These are phyloP conservation scores for Rhodotorula sphaerocarpa DNA, from an alignment of 768 basidiomycete genomes.

Conservation along the genomic window DNA sequence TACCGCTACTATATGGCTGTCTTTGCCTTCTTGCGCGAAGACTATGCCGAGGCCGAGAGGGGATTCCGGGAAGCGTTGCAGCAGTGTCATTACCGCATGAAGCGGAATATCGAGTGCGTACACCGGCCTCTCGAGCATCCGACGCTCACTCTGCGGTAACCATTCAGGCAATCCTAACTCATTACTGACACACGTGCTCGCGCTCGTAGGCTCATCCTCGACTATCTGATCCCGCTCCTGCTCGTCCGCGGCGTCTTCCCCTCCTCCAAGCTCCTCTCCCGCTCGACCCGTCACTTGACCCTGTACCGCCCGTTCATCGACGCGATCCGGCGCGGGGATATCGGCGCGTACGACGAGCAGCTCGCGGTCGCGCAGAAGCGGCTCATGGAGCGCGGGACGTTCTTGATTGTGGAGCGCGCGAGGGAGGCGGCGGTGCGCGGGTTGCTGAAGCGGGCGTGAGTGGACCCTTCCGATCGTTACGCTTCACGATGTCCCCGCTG, in stretches of 20 bases:
- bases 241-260: slow-evolving; percentile 82
- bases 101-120: slow-evolving; percentile 71
- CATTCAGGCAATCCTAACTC: neutral
- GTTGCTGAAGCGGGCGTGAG: slow-evolving; percentile 55
- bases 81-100: slow-evolving; percentile 55
- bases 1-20: slow-evolving; percentile 92
- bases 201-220: slow-evolving; percentile 66
- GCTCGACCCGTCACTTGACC: slow-evolving; percentile 55
- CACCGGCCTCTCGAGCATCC: neutral
- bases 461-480: no score
- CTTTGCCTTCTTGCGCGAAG: slow-evolving; percentile 86
- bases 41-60: slow-evolving; percentile 63
- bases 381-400: slow-evolving; percentile 77
- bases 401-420: slow-evolving; percentile 77
- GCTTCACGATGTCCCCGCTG: no score
- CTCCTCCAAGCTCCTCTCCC: slow-evolving; percentile 55
- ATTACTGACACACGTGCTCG: neutral
- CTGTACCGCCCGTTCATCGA: slow-evolving; percentile 71
- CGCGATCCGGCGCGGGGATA: slow-evolving; percentile 69
- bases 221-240: slow-evolving; percentile 80
- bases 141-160: slow-evolving; percentile 16
- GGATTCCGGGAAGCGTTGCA: slow-evolving; percentile 9
- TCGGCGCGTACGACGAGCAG: slow-evolving; percentile 69
- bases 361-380: slow-evolving; percentile 59
- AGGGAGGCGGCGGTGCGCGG: slow-evolving; percentile 77